A percentile compares a stretch with the other conserved stretches of the same genome.
phyloP scores from a whole-genome alignment of 768 basidiomycete species.

The Boletus subparvulus region DNA sequence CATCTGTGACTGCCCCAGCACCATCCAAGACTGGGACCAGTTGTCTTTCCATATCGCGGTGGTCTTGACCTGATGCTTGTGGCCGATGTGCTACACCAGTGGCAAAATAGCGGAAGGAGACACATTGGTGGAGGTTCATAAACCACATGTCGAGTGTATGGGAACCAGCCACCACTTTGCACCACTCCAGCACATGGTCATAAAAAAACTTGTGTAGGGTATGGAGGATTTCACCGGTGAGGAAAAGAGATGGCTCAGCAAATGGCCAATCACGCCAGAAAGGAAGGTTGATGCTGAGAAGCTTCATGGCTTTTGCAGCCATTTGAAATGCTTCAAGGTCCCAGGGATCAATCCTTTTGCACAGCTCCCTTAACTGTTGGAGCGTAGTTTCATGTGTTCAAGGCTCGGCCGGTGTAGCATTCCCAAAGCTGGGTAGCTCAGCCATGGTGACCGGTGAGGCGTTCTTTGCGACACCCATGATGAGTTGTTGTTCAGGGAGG shows the following conservation, averaged over 20 bases:
- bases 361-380: background rate
- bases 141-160: background rate
- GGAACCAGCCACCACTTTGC: background rate
- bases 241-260: background rate
- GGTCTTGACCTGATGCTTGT: background rate
- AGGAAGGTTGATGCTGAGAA: background rate
- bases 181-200: conserved; percentile 5
- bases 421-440: conserved; percentile 9
- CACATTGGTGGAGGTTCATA: background rate
- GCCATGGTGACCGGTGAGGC: conserved; percentile 16
- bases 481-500: conserved; percentile 15
- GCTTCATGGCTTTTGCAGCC: background rate
- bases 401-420: background rate
- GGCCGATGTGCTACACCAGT: background rate
- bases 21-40: background rate
- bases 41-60: background rate
- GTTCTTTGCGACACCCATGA: conserved; percentile 10
- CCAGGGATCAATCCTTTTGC: conserved; percentile 19
- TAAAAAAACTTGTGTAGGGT: conserved; percentile 6
- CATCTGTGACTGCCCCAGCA: background rate
- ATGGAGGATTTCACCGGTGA: conserved; percentile 8
- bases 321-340: conserved; percentile 26
- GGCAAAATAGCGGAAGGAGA: background rate
- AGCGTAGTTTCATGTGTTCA: conserved; percentile 2
- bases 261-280: conserved; percentile 3